Evolutionary conservation across 345 rosid genomes (phyloP), one percentile per base, ranked within the genome.

Genomic region (Hibiscus trionum): DNA sequence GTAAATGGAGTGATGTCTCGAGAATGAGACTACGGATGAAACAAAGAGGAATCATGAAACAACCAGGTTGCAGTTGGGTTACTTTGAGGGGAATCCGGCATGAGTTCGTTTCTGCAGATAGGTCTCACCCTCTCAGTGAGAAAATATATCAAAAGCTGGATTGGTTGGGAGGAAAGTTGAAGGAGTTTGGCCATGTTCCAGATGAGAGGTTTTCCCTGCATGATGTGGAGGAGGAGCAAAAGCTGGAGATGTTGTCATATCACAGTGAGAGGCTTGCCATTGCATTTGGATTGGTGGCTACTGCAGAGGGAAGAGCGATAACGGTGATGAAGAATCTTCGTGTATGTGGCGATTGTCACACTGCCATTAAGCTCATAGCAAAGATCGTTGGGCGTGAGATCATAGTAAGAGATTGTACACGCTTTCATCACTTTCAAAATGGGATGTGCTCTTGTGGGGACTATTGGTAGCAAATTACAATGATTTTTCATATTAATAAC

Each of bases 291-390:
- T 62, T 89, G 80, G 31, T 88, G 52, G 80, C 74, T 75, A 81
- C 81, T 5, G 70, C 73, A 58, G 86, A 83, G 76, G 88, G 84
- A 33, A 82, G 82, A 56, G 26, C 71, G 8, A 74, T 88, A 67
- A 88, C 86, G 27, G 89, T 89, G 66, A 88, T 91, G 88, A 89
- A 91, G 74, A 89, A 89, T 75, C 86, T 91, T 26, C 80, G 97
- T 5, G 88, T 86, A 8, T 87, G 97, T 72, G 91, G 86, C 52
- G 87, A 87, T 69, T 85, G 89, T 61, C 88, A 85, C 69, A 75
- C 67, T 11, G 78, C 84, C 15, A 80, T 82, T 64, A 79, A 83
- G 59, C 79, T 77, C 14, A 78, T 84, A 66, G 69, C 89, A 27
- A 87, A 84, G 72, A 83, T 87, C 10, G 77, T 72, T 64, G 56